These are phyloP conservation scores for Colletotrichum sp. DNA, from an alignment of 2,329 filamentous ascomycete species.

Conservation along the genomic window DNA sequence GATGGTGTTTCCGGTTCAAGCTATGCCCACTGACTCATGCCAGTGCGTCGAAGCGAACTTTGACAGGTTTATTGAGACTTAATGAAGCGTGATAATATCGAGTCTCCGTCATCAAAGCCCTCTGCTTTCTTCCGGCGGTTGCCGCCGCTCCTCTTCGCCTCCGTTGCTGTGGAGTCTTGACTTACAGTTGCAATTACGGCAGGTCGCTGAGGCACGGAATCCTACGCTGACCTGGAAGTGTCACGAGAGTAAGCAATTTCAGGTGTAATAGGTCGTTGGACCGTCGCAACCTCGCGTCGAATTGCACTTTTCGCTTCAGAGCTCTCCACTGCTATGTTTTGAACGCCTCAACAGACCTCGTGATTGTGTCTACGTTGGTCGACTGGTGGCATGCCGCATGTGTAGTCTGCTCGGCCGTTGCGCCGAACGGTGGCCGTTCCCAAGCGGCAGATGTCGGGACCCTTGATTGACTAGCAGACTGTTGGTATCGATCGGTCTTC, in stretches of 20 bases:
- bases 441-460: neutral
- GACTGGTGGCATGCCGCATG: neutral
- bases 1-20: neutral
- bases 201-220: conserved; percentile 6
- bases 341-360: neutral
- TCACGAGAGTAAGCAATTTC: neutral
- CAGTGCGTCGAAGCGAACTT: neutral
- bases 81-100: neutral
- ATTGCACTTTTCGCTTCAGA: neutral
- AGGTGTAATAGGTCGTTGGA: neutral
- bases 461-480: neutral
- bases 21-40: conserved; percentile 10
- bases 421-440: neutral
- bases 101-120: conserved; percentile 2
- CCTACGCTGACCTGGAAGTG: conserved; percentile 4
- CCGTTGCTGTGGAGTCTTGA: neutral
- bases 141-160: neutral
- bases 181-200: neutral
- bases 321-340: neutral
- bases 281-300: neutral
- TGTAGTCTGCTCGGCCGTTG: neutral
- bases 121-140: neutral
- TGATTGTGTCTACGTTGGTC: neutral
- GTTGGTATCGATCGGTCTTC: neutral
- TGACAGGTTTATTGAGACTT: conserved; percentile 10